phyloP scores from a whole-genome alignment of 1,139 yeast genomes.

The Pneumocystis oryctolagi region DNA sequence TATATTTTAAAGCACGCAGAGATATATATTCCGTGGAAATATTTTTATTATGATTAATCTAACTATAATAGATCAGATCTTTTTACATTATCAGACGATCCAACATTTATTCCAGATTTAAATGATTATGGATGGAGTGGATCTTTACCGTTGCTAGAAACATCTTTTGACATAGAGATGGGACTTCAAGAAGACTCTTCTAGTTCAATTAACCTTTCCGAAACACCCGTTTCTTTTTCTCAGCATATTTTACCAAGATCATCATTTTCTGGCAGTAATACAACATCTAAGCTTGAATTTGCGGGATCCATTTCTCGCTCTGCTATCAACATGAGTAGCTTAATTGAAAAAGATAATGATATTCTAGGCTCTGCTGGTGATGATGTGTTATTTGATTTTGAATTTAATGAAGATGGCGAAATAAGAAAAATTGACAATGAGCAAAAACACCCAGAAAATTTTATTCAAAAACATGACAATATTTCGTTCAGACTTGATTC shows the following conservation, averaged over 20 bases:
- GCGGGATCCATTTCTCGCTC: constrained; percentile 1
- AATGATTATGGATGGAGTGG: constrained; percentile 1
- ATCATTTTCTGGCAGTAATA: background rate
- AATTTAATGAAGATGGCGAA: constrained; percentile 8
- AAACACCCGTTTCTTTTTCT: constrained; percentile 1
- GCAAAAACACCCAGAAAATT: background rate
- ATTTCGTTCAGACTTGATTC: background rate
- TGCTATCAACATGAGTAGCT: constrained; percentile 1
- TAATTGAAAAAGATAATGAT: constrained; percentile 7
- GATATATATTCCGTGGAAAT: background rate
- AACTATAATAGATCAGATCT: constrained; percentile 2
- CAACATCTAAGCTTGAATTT: background rate
- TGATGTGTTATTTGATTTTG: constrained; percentile 7
- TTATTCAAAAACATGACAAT: background rate
- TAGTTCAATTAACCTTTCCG: background rate
- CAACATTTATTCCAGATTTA: constrained; percentile 5
- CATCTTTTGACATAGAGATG: background rate
- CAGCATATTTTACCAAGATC: constrained; percentile 1
- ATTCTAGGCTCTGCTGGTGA: constrained; percentile 2
- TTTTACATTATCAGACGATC: constrained; percentile 9
- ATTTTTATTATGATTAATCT: background rate
- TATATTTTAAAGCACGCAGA: background rate
- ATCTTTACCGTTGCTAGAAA: background rate
- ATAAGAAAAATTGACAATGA: constrained; percentile 1
- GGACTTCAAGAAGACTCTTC: background rate